Conservation (phyloP, 2,329 filamentous ascomycete genomes). For the Ophiobolus disseminans region DNA sequence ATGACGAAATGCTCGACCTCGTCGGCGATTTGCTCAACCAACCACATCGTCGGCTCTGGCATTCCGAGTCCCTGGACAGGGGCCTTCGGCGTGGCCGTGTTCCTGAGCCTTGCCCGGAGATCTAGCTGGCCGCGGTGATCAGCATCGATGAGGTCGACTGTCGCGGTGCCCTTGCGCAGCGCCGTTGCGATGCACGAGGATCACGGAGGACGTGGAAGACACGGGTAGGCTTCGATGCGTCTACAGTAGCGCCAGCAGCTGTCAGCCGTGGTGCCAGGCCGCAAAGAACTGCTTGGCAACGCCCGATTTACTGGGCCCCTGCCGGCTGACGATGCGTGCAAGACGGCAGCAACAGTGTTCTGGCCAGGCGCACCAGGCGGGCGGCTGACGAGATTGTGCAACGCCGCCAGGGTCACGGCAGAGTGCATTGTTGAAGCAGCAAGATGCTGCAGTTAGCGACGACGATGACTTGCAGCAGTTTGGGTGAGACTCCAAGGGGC, state of each 20-base stretch:
- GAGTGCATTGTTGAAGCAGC: neutral
- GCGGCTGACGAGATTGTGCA: conserved; percentile 8
- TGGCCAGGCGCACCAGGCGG: conserved; percentile 5
- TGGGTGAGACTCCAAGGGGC: conserved; percentile 10
- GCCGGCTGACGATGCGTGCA: neutral
- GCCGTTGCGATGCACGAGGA: conserved; percentile 1
- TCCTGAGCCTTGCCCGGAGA: conserved; percentile 34
- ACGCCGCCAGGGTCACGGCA: neutral
- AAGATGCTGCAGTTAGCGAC: conserved; percentile 2
- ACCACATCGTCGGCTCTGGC: conserved; percentile 26
- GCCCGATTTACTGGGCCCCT: conserved; percentile 1
- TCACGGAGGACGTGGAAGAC: conserved; percentile 16
- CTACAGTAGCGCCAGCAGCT: conserved; percentile 20
- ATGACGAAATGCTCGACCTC: conserved; percentile 22
- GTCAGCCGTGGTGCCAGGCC: conserved; percentile 16
- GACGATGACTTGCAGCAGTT: conserved; percentile 19
- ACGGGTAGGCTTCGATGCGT: conserved; percentile 21
- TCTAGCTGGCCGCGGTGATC: conserved; percentile 26
- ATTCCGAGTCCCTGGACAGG: conserved; percentile 37
- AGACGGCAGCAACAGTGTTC: neutral
- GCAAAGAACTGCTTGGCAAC: conserved; percentile 16
- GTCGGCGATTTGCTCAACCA: conserved; percentile 21
- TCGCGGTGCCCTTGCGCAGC: conserved; percentile 6
- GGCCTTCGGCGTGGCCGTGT: conserved; percentile 36
- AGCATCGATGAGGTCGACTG: conserved; percentile 15